Evolutionary conservation across 805 yeast genomes (phyloP).

Genomic region (Wickerhamomyces rabaulensis): DNA sequence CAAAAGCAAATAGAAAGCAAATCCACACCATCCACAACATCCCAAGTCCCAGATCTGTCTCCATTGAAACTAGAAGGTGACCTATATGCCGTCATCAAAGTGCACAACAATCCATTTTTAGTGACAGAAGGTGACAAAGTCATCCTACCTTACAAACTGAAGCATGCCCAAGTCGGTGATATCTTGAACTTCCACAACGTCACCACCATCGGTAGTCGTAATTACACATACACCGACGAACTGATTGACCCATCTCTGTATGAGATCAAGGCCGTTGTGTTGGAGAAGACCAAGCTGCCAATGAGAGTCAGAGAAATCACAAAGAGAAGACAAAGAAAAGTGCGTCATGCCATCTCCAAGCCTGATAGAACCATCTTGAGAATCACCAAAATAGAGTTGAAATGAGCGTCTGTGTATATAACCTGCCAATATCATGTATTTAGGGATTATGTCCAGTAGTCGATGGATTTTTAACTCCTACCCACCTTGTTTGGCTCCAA

Average conservation of each 20-base stretch:
- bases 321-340: slow-evolving; percentile 75
- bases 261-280: slow-evolving; percentile 66
- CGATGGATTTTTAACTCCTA: too few species aligned
- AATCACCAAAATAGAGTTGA: slow-evolving; percentile 56
- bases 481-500: too few species aligned
- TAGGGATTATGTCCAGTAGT: neutral
- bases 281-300: slow-evolving; percentile 83
- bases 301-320: slow-evolving; percentile 68
- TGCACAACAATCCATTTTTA: slow-evolving; percentile 80
- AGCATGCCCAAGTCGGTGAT: slow-evolving; percentile 80
- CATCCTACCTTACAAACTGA: slow-evolving; percentile 71
- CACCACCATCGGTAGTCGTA: slow-evolving; percentile 78
- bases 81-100: slow-evolving; percentile 75
- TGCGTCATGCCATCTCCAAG: slow-evolving; percentile 58
- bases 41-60: slow-evolving; percentile 34
- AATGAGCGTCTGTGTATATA: slow-evolving; percentile 12
- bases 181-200: slow-evolving; percentile 68
- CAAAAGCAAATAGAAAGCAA: neutral
- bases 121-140: slow-evolving; percentile 90
- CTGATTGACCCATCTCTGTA: slow-evolving; percentile 50
- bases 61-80: slow-evolving; percentile 64
- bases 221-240: slow-evolving; percentile 59
- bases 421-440: neutral
- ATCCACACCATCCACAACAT: neutral
- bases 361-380: slow-evolving; percentile 74